phyloP scores from a whole-genome alignment of 768 basidiomycete genomes.

The Mycena crocata region DNA sequence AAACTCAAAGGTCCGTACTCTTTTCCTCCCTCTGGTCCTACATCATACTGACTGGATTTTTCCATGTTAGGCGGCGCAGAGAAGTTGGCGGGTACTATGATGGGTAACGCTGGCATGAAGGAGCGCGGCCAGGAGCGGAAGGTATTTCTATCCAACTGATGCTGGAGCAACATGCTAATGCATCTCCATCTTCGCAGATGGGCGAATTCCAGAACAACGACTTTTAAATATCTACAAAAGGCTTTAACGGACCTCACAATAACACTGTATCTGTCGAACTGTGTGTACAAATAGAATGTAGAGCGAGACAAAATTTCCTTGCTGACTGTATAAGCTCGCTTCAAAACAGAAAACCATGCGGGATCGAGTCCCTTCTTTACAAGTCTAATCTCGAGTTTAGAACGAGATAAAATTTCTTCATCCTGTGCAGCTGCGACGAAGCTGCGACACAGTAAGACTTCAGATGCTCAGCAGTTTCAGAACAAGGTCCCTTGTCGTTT shows the following conservation, averaged over 20 bases:
- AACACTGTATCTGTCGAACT: neutral
- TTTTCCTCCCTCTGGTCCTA: neutral
- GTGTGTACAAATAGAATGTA: neutral
- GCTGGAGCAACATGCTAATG: neutral
- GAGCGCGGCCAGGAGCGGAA: constrained; percentile 8
- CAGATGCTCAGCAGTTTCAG: too few relatives aligned
- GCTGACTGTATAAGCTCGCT: too few relatives aligned
- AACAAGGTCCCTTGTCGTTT: too few relatives aligned
- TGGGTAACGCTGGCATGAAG: constrained; percentile 4
- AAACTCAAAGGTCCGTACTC: neutral
- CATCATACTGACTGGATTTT: neutral
- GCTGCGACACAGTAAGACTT: too few relatives aligned
- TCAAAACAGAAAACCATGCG: too few relatives aligned
- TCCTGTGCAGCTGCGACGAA: too few relatives aligned
- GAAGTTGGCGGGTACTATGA: neutral
- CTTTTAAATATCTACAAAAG: neutral
- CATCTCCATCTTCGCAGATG: neutral
- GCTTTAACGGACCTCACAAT: neutral
- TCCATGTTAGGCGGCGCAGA: neutral
- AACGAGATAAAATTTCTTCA: too few relatives aligned
- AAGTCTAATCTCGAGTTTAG: too few relatives aligned
- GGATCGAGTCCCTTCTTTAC: too few relatives aligned
- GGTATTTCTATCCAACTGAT: neutral
- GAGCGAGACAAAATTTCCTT: too few relatives aligned
- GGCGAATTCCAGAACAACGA: neutral